Conservation (phyloP, 1,139 yeast genomes). For the Magnusiomyces paraingens region DNA sequence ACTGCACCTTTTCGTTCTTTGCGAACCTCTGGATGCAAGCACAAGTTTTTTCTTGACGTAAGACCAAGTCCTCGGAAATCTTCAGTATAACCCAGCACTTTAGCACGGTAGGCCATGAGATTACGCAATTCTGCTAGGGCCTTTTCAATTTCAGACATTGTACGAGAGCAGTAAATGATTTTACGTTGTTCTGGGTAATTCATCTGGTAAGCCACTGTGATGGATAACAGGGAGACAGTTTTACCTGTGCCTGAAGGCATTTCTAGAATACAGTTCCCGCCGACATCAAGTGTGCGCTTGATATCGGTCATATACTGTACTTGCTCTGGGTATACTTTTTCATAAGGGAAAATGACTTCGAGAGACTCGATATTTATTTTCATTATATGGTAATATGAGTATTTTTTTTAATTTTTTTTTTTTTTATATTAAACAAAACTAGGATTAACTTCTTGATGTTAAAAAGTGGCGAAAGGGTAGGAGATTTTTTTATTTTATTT, state of each 20-base stretch:
- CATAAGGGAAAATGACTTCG: conserved; percentile 96
- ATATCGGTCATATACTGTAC: conserved; percentile 96
- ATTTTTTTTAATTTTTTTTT: not conserved
- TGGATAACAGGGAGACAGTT: conserved; percentile 81
- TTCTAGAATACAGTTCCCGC: conserved; percentile 95
- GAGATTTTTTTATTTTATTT: too few relatives aligned
- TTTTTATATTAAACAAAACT: too few relatives aligned
- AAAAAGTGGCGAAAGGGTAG: too few relatives aligned
- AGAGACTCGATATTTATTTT: conserved; percentile 89
- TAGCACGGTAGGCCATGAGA: conserved; percentile 77
- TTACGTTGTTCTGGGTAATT: conserved; percentile 92
- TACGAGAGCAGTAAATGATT: conserved; percentile 95
- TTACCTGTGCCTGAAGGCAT: conserved; percentile 99
- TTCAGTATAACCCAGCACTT: conserved; percentile 76
- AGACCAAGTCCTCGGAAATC: conserved; percentile 86
- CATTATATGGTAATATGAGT: not conserved
- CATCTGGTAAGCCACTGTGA: conserved; percentile 94
- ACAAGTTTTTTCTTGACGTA: conserved; percentile 87
- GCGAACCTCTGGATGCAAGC: conserved; percentile 82
- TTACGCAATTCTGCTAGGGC: conserved; percentile 89
- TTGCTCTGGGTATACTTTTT: conserved; percentile 95
- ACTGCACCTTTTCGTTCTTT: conserved; percentile 87
- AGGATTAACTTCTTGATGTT: too few relatives aligned
- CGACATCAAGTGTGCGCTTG: conserved; percentile 87
- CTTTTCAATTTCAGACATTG: conserved; percentile 98